phyloP scores from a whole-genome alignment of 108 stramenopile genomes.

The Cafeteria roenbergensis region DNA sequence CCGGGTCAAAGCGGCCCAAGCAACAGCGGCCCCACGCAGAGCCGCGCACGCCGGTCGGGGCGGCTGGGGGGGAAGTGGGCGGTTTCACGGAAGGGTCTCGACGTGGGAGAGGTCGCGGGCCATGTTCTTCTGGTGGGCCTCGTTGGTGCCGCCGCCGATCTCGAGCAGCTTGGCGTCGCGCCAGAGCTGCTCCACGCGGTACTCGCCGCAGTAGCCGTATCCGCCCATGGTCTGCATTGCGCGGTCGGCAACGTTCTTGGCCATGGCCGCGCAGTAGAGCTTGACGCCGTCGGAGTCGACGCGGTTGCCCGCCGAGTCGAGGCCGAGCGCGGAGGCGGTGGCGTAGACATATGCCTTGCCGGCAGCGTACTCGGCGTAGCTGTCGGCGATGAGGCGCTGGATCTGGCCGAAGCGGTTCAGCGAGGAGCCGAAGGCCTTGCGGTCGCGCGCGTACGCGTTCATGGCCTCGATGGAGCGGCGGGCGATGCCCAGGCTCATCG shows the following conservation, averaged over 20 bases:
- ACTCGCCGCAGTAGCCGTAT: slow-evolving; percentile 95
- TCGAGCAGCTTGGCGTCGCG: slow-evolving; percentile 92
- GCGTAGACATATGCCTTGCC: slow-evolving; percentile 78
- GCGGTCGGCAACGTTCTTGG: slow-evolving; percentile 83
- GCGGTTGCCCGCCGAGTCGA: slow-evolving; percentile 37
- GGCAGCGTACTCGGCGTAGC: slow-evolving; percentile 92
- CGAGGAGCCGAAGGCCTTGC: slow-evolving; percentile 74
- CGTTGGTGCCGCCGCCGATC: slow-evolving; percentile 97
- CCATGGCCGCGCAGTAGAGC: slow-evolving; percentile 83
- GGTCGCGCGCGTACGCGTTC: slow-evolving; percentile 66
- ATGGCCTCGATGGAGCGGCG: slow-evolving; percentile 77
- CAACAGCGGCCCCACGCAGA: too few relatives aligned
- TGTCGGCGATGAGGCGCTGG: slow-evolving; percentile 73
- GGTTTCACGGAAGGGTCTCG: slow-evolving; percentile 6
- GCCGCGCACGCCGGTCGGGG: too few relatives aligned
- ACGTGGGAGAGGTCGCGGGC: slow-evolving; percentile 24
- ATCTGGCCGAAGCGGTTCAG: slow-evolving; percentile 79
- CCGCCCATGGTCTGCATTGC: slow-evolving; percentile 96
- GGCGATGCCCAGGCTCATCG: slow-evolving; percentile 86
- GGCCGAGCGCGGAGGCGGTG: slow-evolving; percentile 62
- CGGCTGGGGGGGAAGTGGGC: too few relatives aligned
- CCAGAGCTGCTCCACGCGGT: slow-evolving; percentile 87
- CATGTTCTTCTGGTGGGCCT: slow-evolving; percentile 99
- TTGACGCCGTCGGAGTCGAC: slow-evolving; percentile 95
- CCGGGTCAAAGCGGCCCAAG: too few relatives aligned